A percentile compares a stretch with the other conserved stretches of the same genome.
Evolutionary conservation across 2,329 filamentous ascomycete genomes (phyloP).

Genomic region (Colletotrichum cuscutae): DNA sequence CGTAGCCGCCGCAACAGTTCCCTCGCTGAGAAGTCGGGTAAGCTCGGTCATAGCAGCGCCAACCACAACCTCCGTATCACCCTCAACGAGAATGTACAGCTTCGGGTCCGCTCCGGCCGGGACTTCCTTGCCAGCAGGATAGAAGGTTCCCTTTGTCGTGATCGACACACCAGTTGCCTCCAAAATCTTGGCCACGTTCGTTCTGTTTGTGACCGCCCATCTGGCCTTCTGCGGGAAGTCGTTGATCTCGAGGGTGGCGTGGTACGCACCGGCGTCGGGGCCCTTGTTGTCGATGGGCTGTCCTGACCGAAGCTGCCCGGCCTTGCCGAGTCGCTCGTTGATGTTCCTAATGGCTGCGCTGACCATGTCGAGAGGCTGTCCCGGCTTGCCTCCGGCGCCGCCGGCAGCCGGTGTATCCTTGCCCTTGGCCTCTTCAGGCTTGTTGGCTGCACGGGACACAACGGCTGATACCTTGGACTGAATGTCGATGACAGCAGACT

Average conservation of each 20-base stretch:
- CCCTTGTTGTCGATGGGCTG: constrained; percentile 99
- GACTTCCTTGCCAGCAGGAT: constrained; percentile 83
- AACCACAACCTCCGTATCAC: constrained; percentile 93
- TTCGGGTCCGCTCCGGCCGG: constrained; percentile 83
- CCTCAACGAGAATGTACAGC: constrained; percentile 96
- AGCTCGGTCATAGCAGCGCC: constrained; percentile 91
- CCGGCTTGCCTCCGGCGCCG: constrained; percentile 60
- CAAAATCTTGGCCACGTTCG: constrained; percentile 97
- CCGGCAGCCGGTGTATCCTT: constrained; percentile 61
- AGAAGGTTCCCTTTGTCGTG: constrained; percentile 96
- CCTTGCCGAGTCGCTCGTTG: constrained; percentile 88
- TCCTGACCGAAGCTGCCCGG: constrained; percentile 88
- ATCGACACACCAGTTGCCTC: constrained; percentile 95
- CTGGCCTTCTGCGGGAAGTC: constrained; percentile 98
- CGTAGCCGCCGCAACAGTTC: constrained; percentile 88
- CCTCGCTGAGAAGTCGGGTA: constrained; percentile 87
- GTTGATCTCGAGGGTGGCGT: constrained; percentile 98
- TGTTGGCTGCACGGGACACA: constrained; percentile 61
- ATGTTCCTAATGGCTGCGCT: constrained; percentile 92
- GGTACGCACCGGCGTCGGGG: constrained; percentile 94
- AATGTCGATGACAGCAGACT: constrained; percentile 74
- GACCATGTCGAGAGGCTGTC: constrained; percentile 82
- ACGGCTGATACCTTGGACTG: constrained; percentile 70
- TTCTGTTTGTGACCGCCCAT: constrained; percentile 98
- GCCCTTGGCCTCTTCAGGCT: constrained; percentile 53